A percentile compares a stretch with the other conserved stretches of the same genome.
These are phyloP conservation scores for Leptodontidium sp. DNA, from an alignment of 2,329 filamentous ascomycete genomes.

Conservation along the genomic window DNA sequence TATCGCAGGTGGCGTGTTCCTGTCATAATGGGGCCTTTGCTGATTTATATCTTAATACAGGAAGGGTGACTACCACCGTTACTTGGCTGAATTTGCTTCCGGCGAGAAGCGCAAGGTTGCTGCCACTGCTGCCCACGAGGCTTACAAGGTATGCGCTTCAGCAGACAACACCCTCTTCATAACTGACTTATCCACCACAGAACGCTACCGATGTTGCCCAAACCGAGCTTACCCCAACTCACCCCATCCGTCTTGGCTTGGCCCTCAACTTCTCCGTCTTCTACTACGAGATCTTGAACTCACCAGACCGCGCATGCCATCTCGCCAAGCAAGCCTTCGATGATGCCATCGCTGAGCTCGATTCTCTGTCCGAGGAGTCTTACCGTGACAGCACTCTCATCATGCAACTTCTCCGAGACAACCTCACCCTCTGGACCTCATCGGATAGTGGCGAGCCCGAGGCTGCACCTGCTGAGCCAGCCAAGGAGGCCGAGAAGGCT, in stretches of 20 bases:
- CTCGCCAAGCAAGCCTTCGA: conserved; percentile 99
- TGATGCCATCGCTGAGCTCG: conserved; percentile 95
- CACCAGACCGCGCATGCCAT: conserved; percentile 95
- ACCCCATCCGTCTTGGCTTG: conserved; percentile 97
- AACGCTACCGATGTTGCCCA: conserved; percentile 98
- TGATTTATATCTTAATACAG: conserved; percentile 55
- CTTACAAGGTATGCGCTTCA: conserved; percentile 82
- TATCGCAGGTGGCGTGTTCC: conserved; percentile 32
- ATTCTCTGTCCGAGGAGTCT: conserved; percentile 96
- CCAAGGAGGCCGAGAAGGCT: conserved; percentile 68
- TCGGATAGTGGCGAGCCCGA: conserved; percentile 86
- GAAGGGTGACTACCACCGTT: conserved; percentile 98
- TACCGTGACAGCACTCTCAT: conserved; percentile 99
- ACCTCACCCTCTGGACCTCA: conserved; percentile 97
- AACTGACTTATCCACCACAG: conserved; percentile 54
- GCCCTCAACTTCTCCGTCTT: conserved; percentile 99
- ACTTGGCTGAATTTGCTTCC: conserved; percentile 91
- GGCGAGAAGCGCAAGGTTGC: conserved; percentile 92
- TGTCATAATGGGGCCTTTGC: conserved; percentile 25
- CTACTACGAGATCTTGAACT: conserved; percentile 99
- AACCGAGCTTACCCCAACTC: conserved; percentile 95
- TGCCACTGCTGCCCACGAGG: conserved; percentile 88
- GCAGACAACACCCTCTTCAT: conserved; percentile 34
- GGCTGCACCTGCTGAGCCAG: conserved; percentile 61
- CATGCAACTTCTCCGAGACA: conserved; percentile 99